phyloP scores from a whole-genome alignment of 2,329 filamentous ascomycete genomes.

The Paecilomyces sp. region DNA sequence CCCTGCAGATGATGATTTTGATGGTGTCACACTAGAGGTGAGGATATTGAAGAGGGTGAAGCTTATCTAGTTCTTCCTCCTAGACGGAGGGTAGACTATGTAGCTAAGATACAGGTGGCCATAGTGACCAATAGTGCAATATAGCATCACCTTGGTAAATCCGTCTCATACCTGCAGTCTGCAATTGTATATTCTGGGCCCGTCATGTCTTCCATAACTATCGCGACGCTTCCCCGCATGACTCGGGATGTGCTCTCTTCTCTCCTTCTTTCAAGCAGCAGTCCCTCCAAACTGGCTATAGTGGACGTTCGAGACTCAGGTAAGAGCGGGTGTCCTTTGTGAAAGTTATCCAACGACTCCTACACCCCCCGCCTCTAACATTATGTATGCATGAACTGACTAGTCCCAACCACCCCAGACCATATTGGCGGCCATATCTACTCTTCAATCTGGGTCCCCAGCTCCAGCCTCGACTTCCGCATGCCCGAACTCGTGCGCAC shows the following conservation, averaged over 20 bases:
- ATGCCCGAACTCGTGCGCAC: conserved; percentile 77
- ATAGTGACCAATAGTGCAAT: too few species aligned
- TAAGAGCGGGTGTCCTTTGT: conserved; percentile 22
- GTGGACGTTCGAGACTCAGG: conserved; percentile 85
- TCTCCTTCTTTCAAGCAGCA: conserved; percentile 50
- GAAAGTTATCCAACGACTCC: too few species aligned
- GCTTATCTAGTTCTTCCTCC: too few species aligned
- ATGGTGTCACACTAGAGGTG: too few species aligned
- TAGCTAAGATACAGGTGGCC: too few species aligned
- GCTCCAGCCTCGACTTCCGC: conserved; percentile 62
- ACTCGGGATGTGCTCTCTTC: conserved; percentile 61
- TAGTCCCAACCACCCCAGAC: conserved; percentile 45
- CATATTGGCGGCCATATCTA: conserved; percentile 86
- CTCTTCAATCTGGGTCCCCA: conserved; percentile 69
- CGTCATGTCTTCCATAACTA: conserved; percentile 48
- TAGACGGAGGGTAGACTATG: too few species aligned
- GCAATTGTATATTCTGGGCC: neutral
- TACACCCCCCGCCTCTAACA: too few species aligned
- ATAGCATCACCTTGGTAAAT: too few species aligned
- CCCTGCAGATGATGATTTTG: too few species aligned
- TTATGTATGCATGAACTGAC: neutral
- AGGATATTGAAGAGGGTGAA: too few species aligned
- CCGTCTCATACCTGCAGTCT: neutral
- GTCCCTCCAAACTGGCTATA: conserved; percentile 54
- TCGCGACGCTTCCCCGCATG: conserved; percentile 61